A percentile compares a stretch with the other conserved stretches of the same genome.
phyloP scores from a whole-genome alignment of 2,329 filamentous ascomycete species.

The Venturia pyrina region DNA sequence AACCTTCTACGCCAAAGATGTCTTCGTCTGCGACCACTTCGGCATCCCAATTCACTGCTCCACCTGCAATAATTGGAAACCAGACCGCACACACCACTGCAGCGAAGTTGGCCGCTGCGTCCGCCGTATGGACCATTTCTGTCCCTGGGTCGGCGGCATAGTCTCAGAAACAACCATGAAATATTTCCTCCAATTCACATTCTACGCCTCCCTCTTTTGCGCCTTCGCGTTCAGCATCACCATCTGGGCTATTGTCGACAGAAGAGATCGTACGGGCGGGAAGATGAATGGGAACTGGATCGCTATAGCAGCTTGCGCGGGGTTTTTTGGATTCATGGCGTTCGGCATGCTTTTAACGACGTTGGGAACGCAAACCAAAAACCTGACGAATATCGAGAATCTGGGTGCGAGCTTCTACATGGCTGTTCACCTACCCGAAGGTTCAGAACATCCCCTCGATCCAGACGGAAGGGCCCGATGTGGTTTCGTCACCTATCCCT shows the following conservation, averaged over 20 bases:
- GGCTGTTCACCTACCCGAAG: neutral
- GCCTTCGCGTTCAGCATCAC: conserved; percentile 5
- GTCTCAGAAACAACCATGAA: conserved; percentile 81
- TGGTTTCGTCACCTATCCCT: conserved; percentile 8
- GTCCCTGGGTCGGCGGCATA: conserved; percentile 91
- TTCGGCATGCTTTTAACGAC: conserved; percentile 67
- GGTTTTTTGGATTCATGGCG: conserved; percentile 24
- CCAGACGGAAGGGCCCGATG: neutral
- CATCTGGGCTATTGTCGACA: conserved; percentile 8
- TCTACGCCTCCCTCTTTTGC: conserved; percentile 9
- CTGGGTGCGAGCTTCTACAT: conserved; percentile 28
- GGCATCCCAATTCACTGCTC: conserved; percentile 84
- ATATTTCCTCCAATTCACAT: conserved; percentile 80
- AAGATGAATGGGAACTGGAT: neutral
- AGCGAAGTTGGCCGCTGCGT: conserved; percentile 74
- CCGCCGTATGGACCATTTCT: conserved; percentile 89
- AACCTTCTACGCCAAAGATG: conserved; percentile 68
- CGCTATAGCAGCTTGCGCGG: neutral
- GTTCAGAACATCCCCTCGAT: neutral
- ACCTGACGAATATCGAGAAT: conserved; percentile 78
- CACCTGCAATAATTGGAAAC: conserved; percentile 76
- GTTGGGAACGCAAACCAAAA: conserved; percentile 57
- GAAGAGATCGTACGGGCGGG: neutral
- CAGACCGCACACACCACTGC: conserved; percentile 79
- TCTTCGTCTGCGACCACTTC: conserved; percentile 74